phyloP scores from a whole-genome alignment of 768 basidiomycete species.

The Gymnopilus dilepis region DNA sequence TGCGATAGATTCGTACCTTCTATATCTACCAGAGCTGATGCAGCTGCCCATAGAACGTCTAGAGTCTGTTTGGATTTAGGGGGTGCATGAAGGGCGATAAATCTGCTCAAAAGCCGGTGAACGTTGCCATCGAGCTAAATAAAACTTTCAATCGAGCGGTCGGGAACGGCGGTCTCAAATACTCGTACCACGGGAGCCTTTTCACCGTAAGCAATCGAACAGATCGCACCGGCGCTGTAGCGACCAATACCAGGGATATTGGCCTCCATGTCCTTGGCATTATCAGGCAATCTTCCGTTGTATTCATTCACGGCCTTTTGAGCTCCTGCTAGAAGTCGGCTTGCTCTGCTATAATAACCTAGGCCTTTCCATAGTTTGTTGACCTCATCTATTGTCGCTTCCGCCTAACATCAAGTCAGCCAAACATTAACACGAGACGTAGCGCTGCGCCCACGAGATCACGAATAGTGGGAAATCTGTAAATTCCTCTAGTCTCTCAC shows the following conservation, averaged over 20 bases:
- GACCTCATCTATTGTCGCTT: conserved; percentile 79
- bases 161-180: neutral
- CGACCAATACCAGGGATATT: conserved; percentile 87
- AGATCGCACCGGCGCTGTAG: conserved; percentile 86
- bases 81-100: conserved; percentile 81
- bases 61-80: conserved; percentile 82
- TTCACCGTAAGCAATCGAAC: conserved; percentile 88
- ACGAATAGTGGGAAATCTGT: conserved; percentile 80
- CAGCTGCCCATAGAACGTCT: conserved; percentile 84
- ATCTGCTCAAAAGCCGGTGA: conserved; percentile 80
- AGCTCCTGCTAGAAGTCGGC: conserved; percentile 82
- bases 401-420: conserved; percentile 49
- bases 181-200: conserved; percentile 80
- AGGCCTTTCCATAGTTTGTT: conserved; percentile 92
- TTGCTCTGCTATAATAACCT: conserved; percentile 89
- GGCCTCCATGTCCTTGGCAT: conserved; percentile 80
- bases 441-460: conserved; percentile 60
- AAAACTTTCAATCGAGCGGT: conserved; percentile 4
- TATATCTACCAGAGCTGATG: conserved; percentile 66
- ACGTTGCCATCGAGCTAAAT: conserved; percentile 88
- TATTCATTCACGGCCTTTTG: conserved; percentile 74
- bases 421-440: conserved; percentile 14
- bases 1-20: conserved; percentile 24
- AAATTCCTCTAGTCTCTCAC: conserved; percentile 21
- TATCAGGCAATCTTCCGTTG: conserved; percentile 76